Evolutionary conservation across 2,329 filamentous ascomycete species (phyloP).

Genomic region (Trichoderma harzianum): DNA sequence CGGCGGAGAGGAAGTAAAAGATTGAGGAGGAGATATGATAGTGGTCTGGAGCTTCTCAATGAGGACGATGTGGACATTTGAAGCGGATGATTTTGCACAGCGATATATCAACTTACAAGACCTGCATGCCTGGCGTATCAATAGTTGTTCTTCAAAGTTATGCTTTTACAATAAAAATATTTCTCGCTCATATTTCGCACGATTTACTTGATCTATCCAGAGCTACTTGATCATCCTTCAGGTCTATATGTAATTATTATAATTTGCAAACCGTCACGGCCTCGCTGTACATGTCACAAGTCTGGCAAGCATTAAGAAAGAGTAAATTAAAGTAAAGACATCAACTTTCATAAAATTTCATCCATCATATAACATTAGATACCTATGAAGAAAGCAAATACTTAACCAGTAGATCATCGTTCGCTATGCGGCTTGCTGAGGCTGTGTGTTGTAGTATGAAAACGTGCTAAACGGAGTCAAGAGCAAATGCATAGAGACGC

Average conservation of each 20-base stretch:
- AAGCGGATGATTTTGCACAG: background rate
- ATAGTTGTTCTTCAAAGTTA: no score
- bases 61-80: background rate
- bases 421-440: slow-evolving; percentile 7
- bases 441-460: background rate
- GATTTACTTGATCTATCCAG: background rate
- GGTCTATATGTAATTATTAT: no score
- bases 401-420: background rate
- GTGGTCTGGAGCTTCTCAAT: background rate
- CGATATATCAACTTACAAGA: background rate
- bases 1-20: background rate
- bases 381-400: background rate
- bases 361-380: slow-evolving; percentile 4
- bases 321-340: background rate
- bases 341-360: slow-evolving; percentile 10
- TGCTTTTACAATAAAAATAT: no score
- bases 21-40: background rate
- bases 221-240: background rate
- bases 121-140: background rate
- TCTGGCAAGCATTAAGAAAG: background rate
- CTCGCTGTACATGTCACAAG: background rate
- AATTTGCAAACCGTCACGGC: background rate
- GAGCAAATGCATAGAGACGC: slow-evolving; percentile 2
- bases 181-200: no score
- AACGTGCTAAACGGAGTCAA: slow-evolving; percentile 5